phyloP scores from a whole-genome alignment of 176 grass and related monocot species.

The Triticum dicoccoides region DNA sequence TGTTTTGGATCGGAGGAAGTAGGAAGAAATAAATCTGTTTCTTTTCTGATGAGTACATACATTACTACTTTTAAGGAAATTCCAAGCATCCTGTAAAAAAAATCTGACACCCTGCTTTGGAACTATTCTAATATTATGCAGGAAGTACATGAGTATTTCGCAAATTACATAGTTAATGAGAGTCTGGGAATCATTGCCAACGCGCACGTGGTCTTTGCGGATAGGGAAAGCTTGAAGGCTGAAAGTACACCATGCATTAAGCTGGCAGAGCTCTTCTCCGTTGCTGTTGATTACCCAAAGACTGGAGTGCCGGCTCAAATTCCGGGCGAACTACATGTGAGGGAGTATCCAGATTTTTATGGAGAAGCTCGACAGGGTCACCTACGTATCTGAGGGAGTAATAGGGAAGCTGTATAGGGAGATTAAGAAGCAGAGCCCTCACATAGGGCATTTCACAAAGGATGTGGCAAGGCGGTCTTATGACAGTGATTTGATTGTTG shows the following conservation, averaged over 20 bases:
- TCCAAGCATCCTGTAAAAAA: neutral
- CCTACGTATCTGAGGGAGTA: conserved; percentile 60
- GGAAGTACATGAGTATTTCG: conserved; percentile 82
- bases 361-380: conserved; percentile 69
- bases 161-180: conserved; percentile 91
- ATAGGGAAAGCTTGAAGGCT: conserved; percentile 47
- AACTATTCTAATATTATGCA: conserved; percentile 31
- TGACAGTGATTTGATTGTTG: conserved; percentile 74
- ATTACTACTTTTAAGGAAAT: neutral
- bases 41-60: neutral
- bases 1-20: neutral
- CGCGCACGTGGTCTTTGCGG: conserved; percentile 79
- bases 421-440: conserved; percentile 62
- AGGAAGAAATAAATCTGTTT: neutral
- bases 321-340: conserved; percentile 54
- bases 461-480: conserved; percentile 61
- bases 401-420: conserved; percentile 83
- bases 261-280: conserved; percentile 72
- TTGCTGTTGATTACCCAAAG: conserved; percentile 94
- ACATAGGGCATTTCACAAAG: conserved; percentile 54
- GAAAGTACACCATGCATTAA: conserved; percentile 48
- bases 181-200: conserved; percentile 86
- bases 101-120: neutral
- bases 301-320: conserved; percentile 75
- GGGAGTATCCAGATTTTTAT: conserved; percentile 96